Conservation (phyloP, 2,329 filamentous ascomycete species). For the Gremmenia infestans region DNA sequence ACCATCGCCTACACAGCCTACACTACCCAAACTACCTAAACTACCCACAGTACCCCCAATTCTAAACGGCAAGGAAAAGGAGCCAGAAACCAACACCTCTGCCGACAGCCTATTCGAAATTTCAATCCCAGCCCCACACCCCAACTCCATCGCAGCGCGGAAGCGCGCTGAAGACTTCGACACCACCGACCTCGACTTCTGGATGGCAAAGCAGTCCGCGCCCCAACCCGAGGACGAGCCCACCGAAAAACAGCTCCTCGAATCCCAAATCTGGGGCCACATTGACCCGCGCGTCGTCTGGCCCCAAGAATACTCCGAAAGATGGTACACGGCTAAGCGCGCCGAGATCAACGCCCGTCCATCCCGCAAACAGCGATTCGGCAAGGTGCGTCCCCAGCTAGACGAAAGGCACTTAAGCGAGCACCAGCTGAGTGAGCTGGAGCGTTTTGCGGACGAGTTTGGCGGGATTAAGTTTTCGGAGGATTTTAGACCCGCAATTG, state of each 20-base stretch:
- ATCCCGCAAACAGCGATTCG: conserved; percentile 28
- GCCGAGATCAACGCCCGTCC: conserved; percentile 44
- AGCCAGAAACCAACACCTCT: neutral
- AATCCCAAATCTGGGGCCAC: conserved; percentile 37
- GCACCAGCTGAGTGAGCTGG: conserved; percentile 4
- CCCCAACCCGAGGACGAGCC: conserved; percentile 1
- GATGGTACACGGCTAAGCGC: conserved; percentile 45
- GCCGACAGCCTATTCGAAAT: neutral
- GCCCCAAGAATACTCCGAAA: conserved; percentile 37
- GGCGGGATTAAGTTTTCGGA: conserved; percentile 10
- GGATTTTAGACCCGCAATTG: conserved; percentile 7
- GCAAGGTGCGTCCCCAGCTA: conserved; percentile 37
- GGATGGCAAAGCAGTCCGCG: conserved; percentile 1
- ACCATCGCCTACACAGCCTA: no score
- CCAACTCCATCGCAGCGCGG: conserved; percentile 1
- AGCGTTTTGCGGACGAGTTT: conserved; percentile 10
- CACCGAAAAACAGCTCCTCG: conserved; percentile 4
- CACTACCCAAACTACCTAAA: neutral
- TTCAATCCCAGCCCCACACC: neutral
- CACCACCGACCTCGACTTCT: conserved; percentile 3
- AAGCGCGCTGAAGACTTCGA: neutral
- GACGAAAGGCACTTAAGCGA: conserved; percentile 12
- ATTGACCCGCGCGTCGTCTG: conserved; percentile 49
- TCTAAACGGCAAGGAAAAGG: neutral
- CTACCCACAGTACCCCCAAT: neutral